Percentiles rank a stretch among this genome's conserved stretches.
These are phyloP conservation scores for Albizia julibrissin DNA, from an alignment of 306 rosid genomes.

Conservation along the genomic window DNA sequence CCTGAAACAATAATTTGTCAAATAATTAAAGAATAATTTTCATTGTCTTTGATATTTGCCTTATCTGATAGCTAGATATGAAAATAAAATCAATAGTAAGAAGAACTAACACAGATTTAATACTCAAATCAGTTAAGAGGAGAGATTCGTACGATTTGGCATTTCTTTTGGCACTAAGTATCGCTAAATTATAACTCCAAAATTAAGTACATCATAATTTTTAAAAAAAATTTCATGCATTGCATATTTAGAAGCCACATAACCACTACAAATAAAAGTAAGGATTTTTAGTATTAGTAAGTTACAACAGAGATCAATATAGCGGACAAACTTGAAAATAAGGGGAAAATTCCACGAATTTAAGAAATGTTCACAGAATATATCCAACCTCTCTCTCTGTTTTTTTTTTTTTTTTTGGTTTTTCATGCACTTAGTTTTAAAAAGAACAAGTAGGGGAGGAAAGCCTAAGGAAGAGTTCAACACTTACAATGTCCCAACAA, in stretches of 20 bases:
- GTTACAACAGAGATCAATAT: background rate
- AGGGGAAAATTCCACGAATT: background rate
- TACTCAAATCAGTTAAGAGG: background rate
- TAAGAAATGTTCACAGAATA: background rate
- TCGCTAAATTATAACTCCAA: background rate
- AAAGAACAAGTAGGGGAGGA: too few species aligned
- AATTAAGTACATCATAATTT: background rate
- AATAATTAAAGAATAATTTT: too few species aligned
- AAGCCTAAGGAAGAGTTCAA: background rate
- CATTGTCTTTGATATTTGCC: background rate
- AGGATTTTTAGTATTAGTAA: background rate
- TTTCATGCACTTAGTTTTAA: too few species aligned
- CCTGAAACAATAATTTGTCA: background rate
- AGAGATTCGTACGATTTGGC: background rate
- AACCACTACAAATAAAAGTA: background rate
- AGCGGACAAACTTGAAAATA: background rate
- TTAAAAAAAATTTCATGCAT: background rate
- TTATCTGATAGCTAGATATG: too few species aligned
- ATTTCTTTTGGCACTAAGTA: background rate
- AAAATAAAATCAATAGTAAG: background rate
- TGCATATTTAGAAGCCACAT: background rate
- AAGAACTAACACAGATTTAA: background rate
- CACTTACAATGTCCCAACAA: slow-evolving; percentile 45
- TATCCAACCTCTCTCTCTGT: too few species aligned
- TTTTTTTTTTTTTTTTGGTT: too few species aligned